These are phyloP conservation scores for Coriolopsis trogii DNA, from an alignment of 1,284 basidiomycete genomes.

Conservation along the genomic window DNA sequence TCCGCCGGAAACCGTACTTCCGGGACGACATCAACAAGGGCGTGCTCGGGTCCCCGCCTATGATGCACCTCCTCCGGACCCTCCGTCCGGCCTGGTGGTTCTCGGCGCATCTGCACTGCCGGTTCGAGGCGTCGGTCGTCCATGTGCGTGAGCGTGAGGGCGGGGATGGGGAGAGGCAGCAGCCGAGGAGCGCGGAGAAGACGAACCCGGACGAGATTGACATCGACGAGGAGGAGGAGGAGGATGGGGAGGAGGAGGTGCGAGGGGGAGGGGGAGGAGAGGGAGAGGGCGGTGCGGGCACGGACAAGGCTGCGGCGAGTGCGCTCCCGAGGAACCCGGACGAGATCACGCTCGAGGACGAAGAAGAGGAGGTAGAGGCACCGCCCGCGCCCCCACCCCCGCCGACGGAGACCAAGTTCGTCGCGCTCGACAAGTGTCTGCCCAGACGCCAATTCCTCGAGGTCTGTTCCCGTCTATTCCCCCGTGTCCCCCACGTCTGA, in stretches of 20 bases:
- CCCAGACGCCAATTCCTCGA: constrained; percentile 85
- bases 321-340: constrained; percentile 56
- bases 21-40: constrained; percentile 72
- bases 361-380: constrained; percentile 50
- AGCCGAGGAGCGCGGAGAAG: constrained; percentile 46
- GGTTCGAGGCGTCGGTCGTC: constrained; percentile 71
- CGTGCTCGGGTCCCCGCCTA: constrained; percentile 86
- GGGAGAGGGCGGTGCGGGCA: not conserved
- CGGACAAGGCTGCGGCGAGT: no score
- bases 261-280: not conserved
- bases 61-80: constrained; percentile 76
- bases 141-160: no score
- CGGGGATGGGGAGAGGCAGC: no score
- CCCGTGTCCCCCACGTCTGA: not conserved
- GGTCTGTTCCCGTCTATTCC: constrained; percentile 44
- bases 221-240: constrained; percentile 34
- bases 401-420: constrained; percentile 68
- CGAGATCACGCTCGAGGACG: constrained; percentile 69
- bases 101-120: constrained; percentile 91
- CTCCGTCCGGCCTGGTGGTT: constrained; percentile 95
- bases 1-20: constrained; percentile 86
- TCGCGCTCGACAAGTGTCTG: constrained; percentile 94
- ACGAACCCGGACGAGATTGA: constrained; percentile 46
- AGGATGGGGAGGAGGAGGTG: constrained; percentile 21
- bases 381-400: constrained; percentile 37